Evolutionary conservation across 352 stramenopile species (phyloP).

Genomic region (Thalassiosira ordinaria): DNA sequence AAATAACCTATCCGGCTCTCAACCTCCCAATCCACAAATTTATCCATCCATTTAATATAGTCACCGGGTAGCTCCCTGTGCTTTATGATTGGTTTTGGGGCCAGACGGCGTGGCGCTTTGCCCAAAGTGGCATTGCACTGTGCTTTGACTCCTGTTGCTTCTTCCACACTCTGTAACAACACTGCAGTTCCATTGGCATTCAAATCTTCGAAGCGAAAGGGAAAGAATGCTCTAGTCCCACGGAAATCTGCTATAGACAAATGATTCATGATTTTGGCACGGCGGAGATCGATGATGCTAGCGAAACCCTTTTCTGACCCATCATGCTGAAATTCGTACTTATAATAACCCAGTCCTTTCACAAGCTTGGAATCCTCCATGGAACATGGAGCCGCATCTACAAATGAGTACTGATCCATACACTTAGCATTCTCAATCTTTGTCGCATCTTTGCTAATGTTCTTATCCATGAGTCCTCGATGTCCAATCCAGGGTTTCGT

Average conservation of each 20-base stretch:
- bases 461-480: not conserved
- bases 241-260: slow-evolving; percentile 31
- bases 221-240: slow-evolving; percentile 34
- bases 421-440: slow-evolving; percentile 8
- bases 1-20: slow-evolving; percentile 53
- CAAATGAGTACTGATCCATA: slow-evolving; percentile 30
- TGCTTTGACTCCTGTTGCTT: slow-evolving; percentile 34
- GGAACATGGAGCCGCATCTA: slow-evolving; percentile 36
- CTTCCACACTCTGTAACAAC: slow-evolving; percentile 45
- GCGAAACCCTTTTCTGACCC: slow-evolving; percentile 42
- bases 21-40: slow-evolving; percentile 56
- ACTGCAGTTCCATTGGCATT: slow-evolving; percentile 41
- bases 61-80: not conserved
- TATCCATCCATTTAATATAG: slow-evolving; percentile 20
- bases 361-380: slow-evolving; percentile 17
- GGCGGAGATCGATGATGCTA: slow-evolving; percentile 56
- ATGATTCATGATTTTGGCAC: slow-evolving; percentile 63
- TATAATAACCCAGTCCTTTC: slow-evolving; percentile 32
- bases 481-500: slow-evolving; percentile 57
- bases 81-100: not conserved
- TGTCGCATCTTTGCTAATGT: not conserved
- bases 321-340: slow-evolving; percentile 56
- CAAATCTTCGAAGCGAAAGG: slow-evolving; percentile 59
- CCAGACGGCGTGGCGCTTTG: slow-evolving; percentile 14
- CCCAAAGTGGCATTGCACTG: slow-evolving; percentile 44